Conservation (phyloP, 768 basidiomycete genomes). For the Lactifluus volemus region DNA sequence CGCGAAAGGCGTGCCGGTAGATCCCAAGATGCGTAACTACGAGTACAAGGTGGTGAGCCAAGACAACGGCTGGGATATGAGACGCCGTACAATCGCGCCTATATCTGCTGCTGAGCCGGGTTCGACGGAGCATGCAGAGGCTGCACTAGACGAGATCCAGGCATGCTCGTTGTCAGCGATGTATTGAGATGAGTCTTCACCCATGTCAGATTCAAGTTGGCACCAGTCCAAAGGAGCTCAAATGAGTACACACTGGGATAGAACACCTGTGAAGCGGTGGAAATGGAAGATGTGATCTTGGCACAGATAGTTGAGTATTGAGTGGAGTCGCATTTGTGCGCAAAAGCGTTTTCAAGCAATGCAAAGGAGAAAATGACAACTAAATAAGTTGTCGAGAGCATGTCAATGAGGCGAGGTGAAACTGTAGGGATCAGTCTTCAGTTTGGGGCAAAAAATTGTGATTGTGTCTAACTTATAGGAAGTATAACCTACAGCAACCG, state of each 20-base stretch:
- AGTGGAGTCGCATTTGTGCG: background rate
- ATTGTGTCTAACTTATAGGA: no score
- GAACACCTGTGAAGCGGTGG: background rate
- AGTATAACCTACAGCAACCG: no score
- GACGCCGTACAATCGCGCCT: constrained; percentile 8
- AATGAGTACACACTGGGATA: background rate
- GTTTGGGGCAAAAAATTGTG: no score
- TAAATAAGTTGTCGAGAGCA: background rate
- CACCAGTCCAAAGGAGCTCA: no score
- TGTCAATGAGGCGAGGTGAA: background rate
- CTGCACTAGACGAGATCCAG: background rate
- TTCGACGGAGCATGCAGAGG: constrained; percentile 18
- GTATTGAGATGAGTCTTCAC: constrained; percentile 10
- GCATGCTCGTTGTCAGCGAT: constrained; percentile 4
- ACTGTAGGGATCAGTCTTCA: no score
- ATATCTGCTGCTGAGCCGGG: constrained; percentile 16
- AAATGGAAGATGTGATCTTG: background rate
- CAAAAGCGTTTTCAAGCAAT: background rate
- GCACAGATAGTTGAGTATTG: background rate
- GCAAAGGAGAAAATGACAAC: background rate
- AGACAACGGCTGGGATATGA: background rate
- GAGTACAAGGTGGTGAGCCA: background rate
- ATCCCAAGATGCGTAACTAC: constrained; percentile 11
- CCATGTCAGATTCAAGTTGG: background rate
- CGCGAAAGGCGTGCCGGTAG: background rate